A percentile compares a stretch with the other conserved stretches of the same genome.
Evolutionary conservation across 106 monocot genomes (phyloP).

Genomic region (Xerophyta viscosa): DNA sequence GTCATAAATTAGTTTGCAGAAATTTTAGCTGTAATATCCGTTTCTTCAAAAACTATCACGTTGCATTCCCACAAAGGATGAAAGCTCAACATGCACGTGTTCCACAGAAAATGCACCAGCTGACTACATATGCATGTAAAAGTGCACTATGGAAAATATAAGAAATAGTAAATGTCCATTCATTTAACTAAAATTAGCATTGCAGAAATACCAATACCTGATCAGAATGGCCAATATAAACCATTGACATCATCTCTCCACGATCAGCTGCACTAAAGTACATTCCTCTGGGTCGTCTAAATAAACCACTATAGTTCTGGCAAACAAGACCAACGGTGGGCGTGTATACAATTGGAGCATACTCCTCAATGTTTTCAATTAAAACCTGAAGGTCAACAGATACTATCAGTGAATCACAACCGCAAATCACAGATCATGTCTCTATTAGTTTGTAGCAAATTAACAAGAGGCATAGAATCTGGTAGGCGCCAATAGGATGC

Average conservation of each 20-base stretch:
- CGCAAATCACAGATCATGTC: background rate
- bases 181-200: no score
- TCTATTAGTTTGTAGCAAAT: background rate
- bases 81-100: no score
- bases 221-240: slow-evolving; percentile 96
- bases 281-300: slow-evolving; percentile 96
- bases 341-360: slow-evolving; percentile 97
- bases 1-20: no score
- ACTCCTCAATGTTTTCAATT: slow-evolving; percentile 81
- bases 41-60: no score
- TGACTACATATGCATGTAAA: no score
- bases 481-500: no score
- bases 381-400: slow-evolving; percentile 36
- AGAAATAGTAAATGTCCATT: no score
- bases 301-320: slow-evolving; percentile 97
- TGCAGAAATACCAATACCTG: slow-evolving; percentile 38
- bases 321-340: slow-evolving; percentile 98
- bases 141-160: no score
- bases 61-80: no score
- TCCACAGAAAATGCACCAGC: no score
- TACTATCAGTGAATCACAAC: slow-evolving; percentile 2
- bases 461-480: no score
- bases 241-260: slow-evolving; percentile 99
- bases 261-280: slow-evolving; percentile 94
- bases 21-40: no score